These are phyloP conservation scores for Coniferiporia weirii DNA, from an alignment of 1,284 basidiomycete species.

Conservation along the genomic window DNA sequence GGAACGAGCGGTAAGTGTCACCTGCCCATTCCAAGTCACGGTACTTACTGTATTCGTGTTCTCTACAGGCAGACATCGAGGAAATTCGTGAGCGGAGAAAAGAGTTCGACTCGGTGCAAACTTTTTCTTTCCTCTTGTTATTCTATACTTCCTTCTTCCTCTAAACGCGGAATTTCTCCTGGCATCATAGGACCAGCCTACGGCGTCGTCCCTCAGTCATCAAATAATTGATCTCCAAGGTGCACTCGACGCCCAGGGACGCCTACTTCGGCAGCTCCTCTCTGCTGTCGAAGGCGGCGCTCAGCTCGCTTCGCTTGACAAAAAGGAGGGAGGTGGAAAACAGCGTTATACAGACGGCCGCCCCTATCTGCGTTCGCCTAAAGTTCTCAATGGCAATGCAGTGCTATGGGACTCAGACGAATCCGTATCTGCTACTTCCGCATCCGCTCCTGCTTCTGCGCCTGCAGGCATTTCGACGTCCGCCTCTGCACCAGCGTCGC, in stretches of 20 bases:
- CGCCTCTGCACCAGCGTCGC: background rate
- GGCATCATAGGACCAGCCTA: background rate
- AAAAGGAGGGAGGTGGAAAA: background rate
- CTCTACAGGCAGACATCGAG: background rate
- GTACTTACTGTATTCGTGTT: background rate
- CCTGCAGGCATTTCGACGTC: background rate
- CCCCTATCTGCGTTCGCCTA: background rate
- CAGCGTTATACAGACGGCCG: background rate
- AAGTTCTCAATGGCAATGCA: background rate
- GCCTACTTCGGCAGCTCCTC: constrained; percentile 5
- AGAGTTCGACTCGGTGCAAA: background rate
- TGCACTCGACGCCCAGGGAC: constrained; percentile 9
- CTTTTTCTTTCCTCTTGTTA: background rate
- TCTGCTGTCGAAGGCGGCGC: background rate
- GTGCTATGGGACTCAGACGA: background rate
- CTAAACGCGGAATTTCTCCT: background rate
- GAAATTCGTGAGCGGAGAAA: background rate
- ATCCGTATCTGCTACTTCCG: background rate
- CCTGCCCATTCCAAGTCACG: too few relatives aligned
- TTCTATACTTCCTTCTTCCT: too few relatives aligned
- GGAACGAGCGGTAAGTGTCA: background rate
- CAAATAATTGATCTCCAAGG: constrained; percentile 8
- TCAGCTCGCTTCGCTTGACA: background rate
- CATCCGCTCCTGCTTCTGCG: background rate
- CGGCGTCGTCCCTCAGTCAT: background rate